Evolutionary conservation across 2,329 filamentous ascomycete genomes (phyloP), one percentile per base, ranked within the genome.

Genomic region (Basipetospora chlamydospora): DNA sequence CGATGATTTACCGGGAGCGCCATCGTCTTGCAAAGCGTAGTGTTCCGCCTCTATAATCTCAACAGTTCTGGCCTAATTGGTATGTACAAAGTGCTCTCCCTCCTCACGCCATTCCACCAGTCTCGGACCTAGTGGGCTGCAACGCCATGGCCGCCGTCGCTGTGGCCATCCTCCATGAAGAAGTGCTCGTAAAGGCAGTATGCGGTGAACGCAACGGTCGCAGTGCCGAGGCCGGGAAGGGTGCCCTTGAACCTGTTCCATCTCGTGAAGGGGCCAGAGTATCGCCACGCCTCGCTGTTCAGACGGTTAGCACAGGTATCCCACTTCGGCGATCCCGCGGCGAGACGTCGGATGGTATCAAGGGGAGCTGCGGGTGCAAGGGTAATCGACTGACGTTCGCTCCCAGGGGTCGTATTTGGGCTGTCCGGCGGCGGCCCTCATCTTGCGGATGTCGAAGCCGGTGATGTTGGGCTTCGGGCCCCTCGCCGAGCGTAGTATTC

Each of bases 151-250:
- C 52, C 52, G 42, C 60, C 59, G 43, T 61, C 63, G 46, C 69
- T 61, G 47, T 77, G 72, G 43, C 78, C 71, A 44, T 87, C 80
- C 52, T 80, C 70, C 48, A 93, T 55, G 59, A 95, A 93, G 38
- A 92, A 62, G 58, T 90, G 74, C 65, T 98, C 90, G 60, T 85
- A 93, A 42, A 73, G 75, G 58, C 87, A 85, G 65, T 98, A 98
- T 44, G 67, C 78, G 34, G 80, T 76, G 58, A 98, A 98, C 31
- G 88, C 87, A 41, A 90, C 87, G 5, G 81, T 81, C 22, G 86
- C 90, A 49, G 88, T 93, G 45, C 90, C 90, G 49, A 98, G 70
- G 42, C 90, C 90, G 26, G 90, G 90, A 56, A 98, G 85, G 44
- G 76, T 67, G 51, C 72, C 67, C 64, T 79, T 86, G 67, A 95